Evolutionary conservation across 1,139 yeast species (phyloP).

Genomic region (Zygoascus sp.): DNA sequence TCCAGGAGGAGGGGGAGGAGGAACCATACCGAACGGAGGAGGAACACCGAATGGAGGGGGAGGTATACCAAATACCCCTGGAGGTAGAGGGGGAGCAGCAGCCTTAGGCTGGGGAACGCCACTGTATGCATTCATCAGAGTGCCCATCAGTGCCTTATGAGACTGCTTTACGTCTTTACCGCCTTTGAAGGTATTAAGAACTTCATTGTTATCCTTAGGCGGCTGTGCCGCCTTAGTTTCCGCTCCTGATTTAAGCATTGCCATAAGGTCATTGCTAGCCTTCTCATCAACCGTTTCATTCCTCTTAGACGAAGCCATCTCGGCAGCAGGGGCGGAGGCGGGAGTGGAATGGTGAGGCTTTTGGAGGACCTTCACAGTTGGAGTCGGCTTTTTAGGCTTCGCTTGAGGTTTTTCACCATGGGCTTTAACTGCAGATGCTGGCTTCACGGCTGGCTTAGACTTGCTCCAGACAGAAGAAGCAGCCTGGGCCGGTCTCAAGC

Average conservation of each 20-base stretch:
- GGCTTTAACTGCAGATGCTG: not conserved
- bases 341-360: not conserved
- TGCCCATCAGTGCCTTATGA: constrained; percentile 46
- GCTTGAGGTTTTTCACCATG: not conserved
- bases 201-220: constrained; percentile 28
- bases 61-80: constrained; percentile 21
- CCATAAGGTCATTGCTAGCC: constrained; percentile 39
- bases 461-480: constrained; percentile 13
- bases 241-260: constrained; percentile 37
- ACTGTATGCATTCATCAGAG: constrained; percentile 34
- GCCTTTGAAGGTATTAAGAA: constrained; percentile 38
- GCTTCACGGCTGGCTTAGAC: not conserved
- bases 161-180: constrained; percentile 31
- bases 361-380: not conserved
- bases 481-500: not conserved
- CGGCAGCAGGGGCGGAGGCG: not conserved
- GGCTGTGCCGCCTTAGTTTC: constrained; percentile 16
- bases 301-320: constrained; percentile 12
- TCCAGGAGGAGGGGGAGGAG: constrained; percentile 21
- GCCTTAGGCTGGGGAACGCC: constrained; percentile 33
- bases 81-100: constrained; percentile 25
- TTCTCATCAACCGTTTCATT: constrained; percentile 17
- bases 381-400: not conserved
- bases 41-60: too few relatives aligned
- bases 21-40: constrained; percentile 14